Base-by-base conservation (phyloP, 768 basidiomycete species). In the Leccinum olivaceopallidum region DNA sequence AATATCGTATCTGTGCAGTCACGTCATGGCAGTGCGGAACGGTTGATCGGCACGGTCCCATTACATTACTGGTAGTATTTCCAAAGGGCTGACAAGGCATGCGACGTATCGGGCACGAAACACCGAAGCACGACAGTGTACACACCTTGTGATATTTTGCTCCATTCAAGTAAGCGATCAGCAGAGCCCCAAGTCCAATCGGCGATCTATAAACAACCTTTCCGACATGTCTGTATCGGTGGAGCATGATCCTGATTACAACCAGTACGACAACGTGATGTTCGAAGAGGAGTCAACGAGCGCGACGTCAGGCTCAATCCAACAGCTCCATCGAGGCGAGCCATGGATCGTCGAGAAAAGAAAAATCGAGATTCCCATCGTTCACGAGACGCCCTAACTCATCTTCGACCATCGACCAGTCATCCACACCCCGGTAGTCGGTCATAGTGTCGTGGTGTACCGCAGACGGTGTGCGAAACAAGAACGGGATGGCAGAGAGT, bases 401-500 rank as follows among this genome's bases (percentile, higher is more conserved):
- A 6, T 66, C 63, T 51, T 72, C 70, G 59, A 68, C 24, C 42
- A 20, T 28, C 60, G 49, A 20, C 71, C 68, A 68, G 59, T 58
- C 12, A n/a, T 57, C 18, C 55, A 36, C 16, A 5, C 2, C 42
- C 39, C 12, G 63, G 32, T 37, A 37, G 12, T 18, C 5, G 49
- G 36, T 5, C 2, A 53, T 2, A 30, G 57, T 24, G 36, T 55
- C 49, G 5, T 53, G 32, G 26, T 6, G 24, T 3, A 70, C 53
- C 10, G 47, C 6, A 34, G 57, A 9, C 2, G 71, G 73, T 18
- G 71, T 65, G 47, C 67, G 57, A 56, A 69, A 73, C 12, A 75
- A 48, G 49, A 71, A 75, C 1, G 71, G 73, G 5, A 73, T 67
- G 20, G 73, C 73, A 4, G 73, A 75, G 51, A 73, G 69, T 26